Conservation (phyloP, 2,329 filamentous ascomycete species). For the Pseudocercospora fijiensis region DNA sequence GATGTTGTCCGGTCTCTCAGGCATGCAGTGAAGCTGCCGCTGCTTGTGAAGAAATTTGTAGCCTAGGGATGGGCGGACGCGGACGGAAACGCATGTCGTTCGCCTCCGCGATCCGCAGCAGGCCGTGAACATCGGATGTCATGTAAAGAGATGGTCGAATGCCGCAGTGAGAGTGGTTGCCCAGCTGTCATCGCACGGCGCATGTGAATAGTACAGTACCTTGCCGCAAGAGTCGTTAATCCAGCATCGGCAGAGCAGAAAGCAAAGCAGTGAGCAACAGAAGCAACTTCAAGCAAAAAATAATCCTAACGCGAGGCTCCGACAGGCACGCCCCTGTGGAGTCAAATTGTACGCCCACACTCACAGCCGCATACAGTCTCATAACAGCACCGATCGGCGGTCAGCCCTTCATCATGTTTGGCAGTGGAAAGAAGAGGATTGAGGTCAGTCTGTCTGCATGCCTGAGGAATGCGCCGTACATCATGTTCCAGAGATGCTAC, state of each 20-base stretch:
- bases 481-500: neutral
- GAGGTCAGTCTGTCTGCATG: slow-evolving; percentile 16
- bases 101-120: neutral
- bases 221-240: neutral
- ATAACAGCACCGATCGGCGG: neutral
- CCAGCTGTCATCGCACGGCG: neutral
- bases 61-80: neutral
- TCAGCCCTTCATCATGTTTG: slow-evolving; percentile 3
- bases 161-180: neutral
- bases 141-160: neutral
- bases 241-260: neutral
- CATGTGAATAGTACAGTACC: neutral
- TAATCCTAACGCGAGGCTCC: neutral
- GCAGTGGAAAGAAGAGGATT: slow-evolving; percentile 9
- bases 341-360: neutral
- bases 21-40: neutral
- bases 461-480: neutral
- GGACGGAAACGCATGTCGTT: neutral
- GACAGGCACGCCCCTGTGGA: neutral
- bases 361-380: no score
- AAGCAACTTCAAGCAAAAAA: neutral
- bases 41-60: neutral
- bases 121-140: neutral
- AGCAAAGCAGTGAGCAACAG: no score
- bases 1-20: neutral